Base-by-base conservation (phyloP, 2,329 filamentous ascomycete species). In the Aspergillus sp. region DNA sequence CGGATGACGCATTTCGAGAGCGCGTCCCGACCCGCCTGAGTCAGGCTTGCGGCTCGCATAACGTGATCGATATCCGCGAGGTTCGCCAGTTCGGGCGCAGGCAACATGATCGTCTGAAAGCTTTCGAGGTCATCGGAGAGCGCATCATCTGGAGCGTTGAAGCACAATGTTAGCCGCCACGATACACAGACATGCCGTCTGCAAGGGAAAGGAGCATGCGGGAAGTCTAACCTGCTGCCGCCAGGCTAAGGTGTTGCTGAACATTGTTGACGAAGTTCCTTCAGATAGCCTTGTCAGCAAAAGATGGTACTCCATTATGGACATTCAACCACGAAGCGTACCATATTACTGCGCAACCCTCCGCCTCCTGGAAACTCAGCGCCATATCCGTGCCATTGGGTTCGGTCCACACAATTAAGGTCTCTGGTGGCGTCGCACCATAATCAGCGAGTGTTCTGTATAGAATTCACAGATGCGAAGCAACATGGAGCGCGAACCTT, bases 321-420 rank as follows among this genome's bases (percentile, higher is more conserved):
- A 25, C 34, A 70, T 77, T 70, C 65, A 19, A 42, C 14, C 45
- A 45, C 32, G 47, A 36, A 38, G 42, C 38, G 63, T 75, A 95
- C 94, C 94, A 99, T 71, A 99, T 96, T 58, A 86, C 81, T 17
- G 89, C 85, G 73, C 94, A 99, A 43, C 93, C 94, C 62, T 97
- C 94, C 2, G 92, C 88, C 76, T 99, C 94, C 72, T 99, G 94
- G 67, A 99, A 99, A 70, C 92, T 97, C 58, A 99, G 82, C 41
- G 94, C 94, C 94, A 99, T 97, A 70, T 99, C 94, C 51, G 92
- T 86, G 53, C 88, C 88, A 75, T 87, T 94, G 54, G 86, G 84
- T 70, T 97, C 94, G 36, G 93, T 97, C 94, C 94, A 99, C 56
- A 99, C 92, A 57, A 99, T 97, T 56, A 99, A 83, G 3, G 94